phyloP scores from a whole-genome alignment of 2,329 filamentous ascomycete species.

The Trichoderma oligosporum region DNA sequence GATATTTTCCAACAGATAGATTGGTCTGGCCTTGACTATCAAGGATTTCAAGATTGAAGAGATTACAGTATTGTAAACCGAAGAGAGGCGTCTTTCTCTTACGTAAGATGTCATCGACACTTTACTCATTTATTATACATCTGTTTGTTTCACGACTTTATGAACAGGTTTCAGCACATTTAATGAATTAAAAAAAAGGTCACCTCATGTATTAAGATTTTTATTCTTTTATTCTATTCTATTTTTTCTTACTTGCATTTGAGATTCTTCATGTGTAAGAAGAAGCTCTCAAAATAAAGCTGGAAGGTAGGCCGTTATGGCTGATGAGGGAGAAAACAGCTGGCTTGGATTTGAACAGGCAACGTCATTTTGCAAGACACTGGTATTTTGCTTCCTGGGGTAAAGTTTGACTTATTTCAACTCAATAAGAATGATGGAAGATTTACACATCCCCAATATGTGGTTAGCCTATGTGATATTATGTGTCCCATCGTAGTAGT shows the following conservation, averaged over 20 bases:
- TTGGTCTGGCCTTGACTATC: slow-evolving; percentile 38
- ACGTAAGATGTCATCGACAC: background rate
- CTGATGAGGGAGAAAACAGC: background rate
- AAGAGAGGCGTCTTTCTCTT: background rate
- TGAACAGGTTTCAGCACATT: slow-evolving; percentile 9
- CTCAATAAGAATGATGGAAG: slow-evolving; percentile 15
- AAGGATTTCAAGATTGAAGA: slow-evolving; percentile 25
- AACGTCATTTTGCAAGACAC: background rate
- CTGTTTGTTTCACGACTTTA: slow-evolving; percentile 17
- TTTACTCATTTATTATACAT: slow-evolving; percentile 9
- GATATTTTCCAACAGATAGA: slow-evolving; percentile 47
- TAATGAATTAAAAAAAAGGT: slow-evolving; percentile 12
- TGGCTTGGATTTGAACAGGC: background rate
- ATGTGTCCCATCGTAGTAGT: background rate
- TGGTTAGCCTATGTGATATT: background rate
- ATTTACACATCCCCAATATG: background rate
- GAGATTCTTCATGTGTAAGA: background rate
- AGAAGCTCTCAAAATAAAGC: background rate
- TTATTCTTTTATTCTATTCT: background rate
- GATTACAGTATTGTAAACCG: background rate
- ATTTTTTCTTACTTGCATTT: background rate
- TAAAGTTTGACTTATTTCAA: slow-evolving; percentile 12
- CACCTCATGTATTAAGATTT: slow-evolving; percentile 18
- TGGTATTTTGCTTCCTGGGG: slow-evolving; percentile 1
- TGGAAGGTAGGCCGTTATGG: background rate